Evolutionary conservation across 176 grass and related monocot genomes (phyloP).

Genomic region (Canna indica): DNA sequence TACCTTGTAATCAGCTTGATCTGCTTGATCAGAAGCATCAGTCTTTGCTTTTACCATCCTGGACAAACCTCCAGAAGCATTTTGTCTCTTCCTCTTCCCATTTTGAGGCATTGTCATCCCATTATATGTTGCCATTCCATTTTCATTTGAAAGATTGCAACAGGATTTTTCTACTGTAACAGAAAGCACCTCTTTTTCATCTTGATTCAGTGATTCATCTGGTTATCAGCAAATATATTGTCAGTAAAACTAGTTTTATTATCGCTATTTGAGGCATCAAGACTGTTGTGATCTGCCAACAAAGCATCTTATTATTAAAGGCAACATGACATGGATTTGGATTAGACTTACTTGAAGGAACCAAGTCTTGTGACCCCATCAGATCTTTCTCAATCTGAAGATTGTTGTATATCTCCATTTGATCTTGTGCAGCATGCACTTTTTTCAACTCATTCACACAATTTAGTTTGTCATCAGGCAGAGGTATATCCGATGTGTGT

Average conservation of each 20-base stretch:
- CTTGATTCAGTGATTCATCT: neutral
- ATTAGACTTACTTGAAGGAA: neutral
- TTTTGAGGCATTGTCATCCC: neutral
- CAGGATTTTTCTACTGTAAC: neutral
- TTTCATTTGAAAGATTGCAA: neutral
- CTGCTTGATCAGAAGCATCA: neutral
- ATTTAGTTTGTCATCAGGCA: neutral
- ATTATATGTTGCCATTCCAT: neutral
- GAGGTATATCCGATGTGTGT: constrained; percentile 3
- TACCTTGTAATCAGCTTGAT: neutral
- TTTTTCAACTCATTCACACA: neutral
- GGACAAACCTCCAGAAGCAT: neutral
- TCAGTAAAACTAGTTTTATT: neutral
- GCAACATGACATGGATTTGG: neutral
- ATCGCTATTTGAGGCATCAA: neutral
- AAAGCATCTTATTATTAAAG: neutral
- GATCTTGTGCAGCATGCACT: constrained; percentile 7
- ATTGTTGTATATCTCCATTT: constrained; percentile 1
- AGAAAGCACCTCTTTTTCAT: neutral
- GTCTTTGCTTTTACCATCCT: neutral
- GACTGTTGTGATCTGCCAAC: neutral
- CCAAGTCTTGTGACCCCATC: neutral
- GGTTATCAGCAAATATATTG: neutral
- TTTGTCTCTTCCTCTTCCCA: neutral
- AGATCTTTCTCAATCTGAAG: neutral